phyloP scores from a whole-genome alignment of 257 asterid species.

The Forsythia viridissima region DNA sequence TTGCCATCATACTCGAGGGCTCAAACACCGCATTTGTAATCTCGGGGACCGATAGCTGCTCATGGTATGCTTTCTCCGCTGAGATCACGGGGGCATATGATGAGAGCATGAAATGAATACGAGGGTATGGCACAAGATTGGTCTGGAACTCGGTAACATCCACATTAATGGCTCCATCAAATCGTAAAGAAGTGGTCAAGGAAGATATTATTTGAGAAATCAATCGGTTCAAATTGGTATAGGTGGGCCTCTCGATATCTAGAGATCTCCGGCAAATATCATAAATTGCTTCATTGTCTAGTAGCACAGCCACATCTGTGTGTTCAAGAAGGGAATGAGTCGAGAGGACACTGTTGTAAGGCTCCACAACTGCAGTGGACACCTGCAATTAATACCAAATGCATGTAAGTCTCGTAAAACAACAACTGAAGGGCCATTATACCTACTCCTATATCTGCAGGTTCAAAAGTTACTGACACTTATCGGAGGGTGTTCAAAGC shows the following conservation, averaged over 20 bases:
- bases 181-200: slow-evolving; percentile 81
- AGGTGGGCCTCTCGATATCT: slow-evolving; percentile 90
- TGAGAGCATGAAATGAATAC: slow-evolving; percentile 95
- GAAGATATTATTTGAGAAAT: slow-evolving; percentile 89
- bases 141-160: slow-evolving; percentile 90
- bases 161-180: slow-evolving; percentile 91
- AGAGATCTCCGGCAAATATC: slow-evolving; percentile 86
- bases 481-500: not conserved
- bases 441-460: not conserved
- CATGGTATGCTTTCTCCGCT: slow-evolving; percentile 86
- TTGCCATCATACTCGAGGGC: slow-evolving; percentile 97
- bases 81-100: slow-evolving; percentile 95
- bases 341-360: slow-evolving; percentile 89
- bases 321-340: slow-evolving; percentile 93
- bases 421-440: not conserved
- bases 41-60: slow-evolving; percentile 87
- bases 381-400: slow-evolving; percentile 52
- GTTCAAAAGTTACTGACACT: not conserved
- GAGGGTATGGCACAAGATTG: slow-evolving; percentile 93
- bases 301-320: slow-evolving; percentile 78
- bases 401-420: slow-evolving; percentile 6
- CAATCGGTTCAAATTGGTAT: slow-evolving; percentile 79
- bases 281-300: slow-evolving; percentile 92
- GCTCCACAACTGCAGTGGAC: slow-evolving; percentile 96
- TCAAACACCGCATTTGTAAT: slow-evolving; percentile 88